Evolutionary conservation across 345 rosid species (phyloP), one percentile per base, ranked within the genome.

Genomic region (Boechera stricta): DNA sequence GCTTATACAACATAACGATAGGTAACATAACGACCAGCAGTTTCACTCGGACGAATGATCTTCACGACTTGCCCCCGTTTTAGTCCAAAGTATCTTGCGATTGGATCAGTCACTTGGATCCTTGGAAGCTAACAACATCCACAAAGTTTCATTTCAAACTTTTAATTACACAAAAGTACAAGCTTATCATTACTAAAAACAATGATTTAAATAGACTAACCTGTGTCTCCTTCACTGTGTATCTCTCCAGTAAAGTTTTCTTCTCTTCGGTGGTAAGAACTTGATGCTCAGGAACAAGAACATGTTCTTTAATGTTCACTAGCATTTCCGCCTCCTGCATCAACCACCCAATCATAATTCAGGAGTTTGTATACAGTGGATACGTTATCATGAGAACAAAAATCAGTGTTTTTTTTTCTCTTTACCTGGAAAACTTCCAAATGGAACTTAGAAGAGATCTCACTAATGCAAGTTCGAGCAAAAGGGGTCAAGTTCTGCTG

Each of bases 211-310:
- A 16, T 0, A 6, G 2, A 10, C 83, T 41, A 60, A 89, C 97
- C 92, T 89, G 97, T 2, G 94, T 91, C 69, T 89, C 97, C 81
- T 91, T 89, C 66, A 91, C 94, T 0, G 94, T 87, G 82, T 91
- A 91, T 72, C 94, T 82, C 71, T 86, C 89, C 53, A 91, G 75
- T 76, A 91, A 79, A 47, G 97, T 87, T 80, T 89, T 89, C 88
- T 91, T 89, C 85, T 91, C 97, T 74, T 86, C 91, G 55, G 64
- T 65, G 26, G 88, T 73, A 48, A 89, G 94, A 72, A 89, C 86
- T 61, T 87, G 94, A 83, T 91, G 97, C 81, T 86, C 91, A 26
- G 94, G 91, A 48, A 91, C 94, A 71, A 91, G 89, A 73, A 88
- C 86, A 77, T 89, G 94, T 13, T 89, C 90, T 76, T 91, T 91